Evolutionary conservation across 2,329 filamentous ascomycete genomes (phyloP).

Genomic region (Davidsoniella australis): DNA sequence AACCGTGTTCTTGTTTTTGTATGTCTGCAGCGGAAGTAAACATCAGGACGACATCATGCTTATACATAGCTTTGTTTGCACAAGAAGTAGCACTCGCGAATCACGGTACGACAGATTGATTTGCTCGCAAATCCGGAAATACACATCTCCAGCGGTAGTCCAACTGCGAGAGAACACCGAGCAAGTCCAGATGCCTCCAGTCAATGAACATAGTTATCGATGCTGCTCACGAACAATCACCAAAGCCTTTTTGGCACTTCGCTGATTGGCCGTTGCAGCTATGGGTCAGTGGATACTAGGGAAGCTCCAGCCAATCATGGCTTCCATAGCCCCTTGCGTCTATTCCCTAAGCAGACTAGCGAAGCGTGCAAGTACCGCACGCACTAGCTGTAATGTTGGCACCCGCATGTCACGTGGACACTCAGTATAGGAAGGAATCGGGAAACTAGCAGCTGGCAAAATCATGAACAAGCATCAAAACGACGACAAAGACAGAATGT

Average conservation of each 20-base stretch:
- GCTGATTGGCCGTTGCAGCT: neutral
- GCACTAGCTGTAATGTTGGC: neutral
- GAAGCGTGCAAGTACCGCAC: slow-evolving; percentile 7
- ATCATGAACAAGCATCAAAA: neutral
- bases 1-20: too few relatives aligned
- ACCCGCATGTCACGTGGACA: neutral
- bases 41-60: too few relatives aligned
- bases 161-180: slow-evolving; percentile 2
- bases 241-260: neutral
- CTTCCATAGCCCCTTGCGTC: slow-evolving; percentile 1
- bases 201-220: too few relatives aligned
- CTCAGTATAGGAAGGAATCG: neutral
- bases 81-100: too few relatives aligned
- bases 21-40: too few relatives aligned
- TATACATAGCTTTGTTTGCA: too few relatives aligned
- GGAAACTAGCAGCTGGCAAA: neutral
- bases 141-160: neutral
- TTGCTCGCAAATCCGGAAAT: too few relatives aligned
- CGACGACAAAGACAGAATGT: neutral
- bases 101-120: too few relatives aligned
- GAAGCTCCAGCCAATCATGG: neutral
- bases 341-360: slow-evolving; percentile 1
- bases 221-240: neutral
- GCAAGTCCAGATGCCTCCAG: neutral
- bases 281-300: neutral